Conservation (phyloP, 129 eudicot species). For the Arctium minus region DNA sequence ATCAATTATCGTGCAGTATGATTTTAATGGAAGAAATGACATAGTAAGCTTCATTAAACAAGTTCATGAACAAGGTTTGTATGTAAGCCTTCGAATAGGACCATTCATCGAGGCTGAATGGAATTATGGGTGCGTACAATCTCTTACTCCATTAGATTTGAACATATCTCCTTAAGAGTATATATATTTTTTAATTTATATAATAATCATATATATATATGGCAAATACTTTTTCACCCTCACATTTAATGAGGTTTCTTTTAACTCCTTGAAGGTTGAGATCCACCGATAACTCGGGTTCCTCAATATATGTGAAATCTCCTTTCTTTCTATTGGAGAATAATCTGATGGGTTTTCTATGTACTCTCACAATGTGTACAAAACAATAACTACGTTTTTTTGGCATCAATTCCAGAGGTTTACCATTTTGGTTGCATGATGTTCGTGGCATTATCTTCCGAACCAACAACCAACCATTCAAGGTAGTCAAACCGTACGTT, state of each 20-base stretch:
- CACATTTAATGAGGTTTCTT: neutral
- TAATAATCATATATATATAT: no score
- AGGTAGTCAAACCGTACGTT: slow-evolving; percentile 36
- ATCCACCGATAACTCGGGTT: neutral
- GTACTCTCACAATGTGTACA: neutral
- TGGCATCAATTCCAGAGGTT: slow-evolving; percentile 48
- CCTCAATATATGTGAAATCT: neutral
- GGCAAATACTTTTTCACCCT: neutral
- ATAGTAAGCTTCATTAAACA: slow-evolving; percentile 73
- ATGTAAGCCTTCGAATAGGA: slow-evolving; percentile 76
- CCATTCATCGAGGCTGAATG: slow-evolving; percentile 91
- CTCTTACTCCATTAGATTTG: neutral
- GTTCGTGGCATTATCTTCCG: slow-evolving; percentile 77
- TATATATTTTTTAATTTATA: no score
- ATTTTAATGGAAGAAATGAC: slow-evolving; percentile 69
- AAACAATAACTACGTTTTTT: neutral
- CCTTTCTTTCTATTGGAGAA: neutral
- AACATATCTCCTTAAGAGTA: no score
- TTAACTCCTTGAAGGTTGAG: no score
- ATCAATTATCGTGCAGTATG: slow-evolving; percentile 45
- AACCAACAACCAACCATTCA: slow-evolving; percentile 72
- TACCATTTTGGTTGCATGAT: slow-evolving; percentile 95
- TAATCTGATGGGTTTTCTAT: neutral
- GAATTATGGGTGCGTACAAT: slow-evolving; percentile 61
- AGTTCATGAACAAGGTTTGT: slow-evolving; percentile 84